Evolutionary conservation across 1,139 yeast genomes (phyloP).

Genomic region (Geotrichum klebahnii): DNA sequence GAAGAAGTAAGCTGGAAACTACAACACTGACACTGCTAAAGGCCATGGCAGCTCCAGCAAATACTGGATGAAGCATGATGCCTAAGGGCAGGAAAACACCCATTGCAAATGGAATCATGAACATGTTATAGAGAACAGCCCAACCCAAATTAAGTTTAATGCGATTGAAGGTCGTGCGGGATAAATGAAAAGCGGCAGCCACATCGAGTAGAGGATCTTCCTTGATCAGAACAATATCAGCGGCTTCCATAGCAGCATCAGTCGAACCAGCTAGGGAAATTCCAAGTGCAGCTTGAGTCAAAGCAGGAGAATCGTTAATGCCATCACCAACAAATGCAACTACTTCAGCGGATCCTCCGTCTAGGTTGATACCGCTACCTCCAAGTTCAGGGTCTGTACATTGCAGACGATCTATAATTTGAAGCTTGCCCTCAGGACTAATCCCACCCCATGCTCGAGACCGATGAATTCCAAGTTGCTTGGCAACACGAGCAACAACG

Average conservation of each 20-base stretch:
- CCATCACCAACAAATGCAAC: constrained; percentile 97
- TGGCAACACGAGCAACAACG: constrained; percentile 65
- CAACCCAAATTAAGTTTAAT: constrained; percentile 79
- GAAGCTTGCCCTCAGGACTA: constrained; percentile 72
- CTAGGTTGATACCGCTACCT: constrained; percentile 6
- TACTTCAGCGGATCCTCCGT: constrained; percentile 24
- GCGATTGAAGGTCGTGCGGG: constrained; percentile 63
- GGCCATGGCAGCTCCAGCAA: constrained; percentile 88
- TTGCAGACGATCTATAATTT: constrained; percentile 59
- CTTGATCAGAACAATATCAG: constrained; percentile 72
- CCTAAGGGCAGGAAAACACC: constrained; percentile 80
- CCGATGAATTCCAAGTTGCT: constrained; percentile 59
- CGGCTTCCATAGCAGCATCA: constrained; percentile 93
- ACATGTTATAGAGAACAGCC: constrained; percentile 78
- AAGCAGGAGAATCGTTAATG: constrained; percentile 92
- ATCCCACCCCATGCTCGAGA: constrained; percentile 71
- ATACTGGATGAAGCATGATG: constrained; percentile 80
- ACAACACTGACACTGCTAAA: constrained; percentile 87
- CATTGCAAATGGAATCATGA: constrained; percentile 96
- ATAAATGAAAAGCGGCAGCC: constrained; percentile 66
- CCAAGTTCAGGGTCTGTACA: constrained; percentile 27
- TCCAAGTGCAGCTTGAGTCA: constrained; percentile 83
- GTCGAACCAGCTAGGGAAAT: constrained; percentile 90
- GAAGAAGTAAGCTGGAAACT: constrained; percentile 64
- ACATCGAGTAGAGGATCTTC: constrained; percentile 56